Evolutionary conservation across 805 yeast genomes (phyloP).

Genomic region (Naumovozyma castellii): DNA sequence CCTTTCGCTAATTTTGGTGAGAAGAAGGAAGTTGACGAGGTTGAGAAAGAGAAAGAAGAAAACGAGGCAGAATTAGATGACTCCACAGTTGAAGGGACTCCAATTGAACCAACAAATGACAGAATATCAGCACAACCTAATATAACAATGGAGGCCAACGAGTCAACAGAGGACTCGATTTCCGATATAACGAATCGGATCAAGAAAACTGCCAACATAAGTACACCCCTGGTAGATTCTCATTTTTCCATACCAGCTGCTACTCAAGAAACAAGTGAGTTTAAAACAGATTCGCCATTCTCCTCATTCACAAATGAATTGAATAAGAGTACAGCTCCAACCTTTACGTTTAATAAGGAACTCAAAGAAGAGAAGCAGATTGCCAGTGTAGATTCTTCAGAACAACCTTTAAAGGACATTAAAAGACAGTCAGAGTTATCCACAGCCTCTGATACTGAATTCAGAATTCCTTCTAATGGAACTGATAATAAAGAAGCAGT

Average conservation of each 20-base stretch:
- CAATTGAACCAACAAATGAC: constrained; percentile 1
- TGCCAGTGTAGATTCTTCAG: too few relatives aligned
- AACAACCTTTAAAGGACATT: too few relatives aligned
- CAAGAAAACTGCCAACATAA: constrained; percentile 21
- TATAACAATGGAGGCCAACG: too few relatives aligned
- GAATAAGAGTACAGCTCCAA: constrained; percentile 1
- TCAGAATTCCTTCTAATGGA: too few relatives aligned
- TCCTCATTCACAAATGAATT: constrained; percentile 19
- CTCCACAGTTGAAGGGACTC: constrained; percentile 17
- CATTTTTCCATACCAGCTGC: constrained; percentile 2
- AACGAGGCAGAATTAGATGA: constrained; percentile 9
- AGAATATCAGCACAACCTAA: not conserved
- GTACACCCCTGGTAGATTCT: constrained; percentile 5
- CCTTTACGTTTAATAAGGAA: not conserved
- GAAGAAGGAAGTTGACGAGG: constrained; percentile 2
- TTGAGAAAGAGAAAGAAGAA: constrained; percentile 1
- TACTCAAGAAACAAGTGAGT: not conserved
- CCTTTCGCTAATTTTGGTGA: constrained; percentile 8
- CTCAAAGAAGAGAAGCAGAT: not conserved
- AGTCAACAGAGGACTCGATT: constrained; percentile 7
- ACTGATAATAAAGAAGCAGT: too few relatives aligned
- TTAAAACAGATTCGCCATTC: constrained; percentile 17
- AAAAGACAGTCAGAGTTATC: too few relatives aligned
- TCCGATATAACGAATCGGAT: constrained; percentile 21
- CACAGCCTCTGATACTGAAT: too few relatives aligned